Conservation (phyloP, 2,329 filamentous ascomycete species). For the Cladorrhinum sp. region DNA sequence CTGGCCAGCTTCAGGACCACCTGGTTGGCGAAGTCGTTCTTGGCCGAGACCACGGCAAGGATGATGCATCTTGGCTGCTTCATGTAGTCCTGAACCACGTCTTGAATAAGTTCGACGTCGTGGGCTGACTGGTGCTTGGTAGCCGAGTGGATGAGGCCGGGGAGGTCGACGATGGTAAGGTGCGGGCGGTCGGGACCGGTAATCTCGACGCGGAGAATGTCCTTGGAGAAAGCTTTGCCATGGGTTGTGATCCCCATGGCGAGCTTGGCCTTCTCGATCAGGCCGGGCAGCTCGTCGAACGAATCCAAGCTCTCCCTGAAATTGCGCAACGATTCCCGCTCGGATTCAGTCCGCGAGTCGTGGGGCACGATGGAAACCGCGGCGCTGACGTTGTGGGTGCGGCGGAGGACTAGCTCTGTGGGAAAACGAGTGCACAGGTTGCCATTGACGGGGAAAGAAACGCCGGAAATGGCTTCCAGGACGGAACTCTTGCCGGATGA, state of each 20-base stretch:
- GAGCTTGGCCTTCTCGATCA: constrained; percentile 33
- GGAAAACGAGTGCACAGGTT: constrained; percentile 26
- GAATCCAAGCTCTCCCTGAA: constrained; percentile 16
- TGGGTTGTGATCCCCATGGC: constrained; percentile 44
- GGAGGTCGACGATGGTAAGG: constrained; percentile 53
- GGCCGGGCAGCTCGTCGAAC: constrained; percentile 16
- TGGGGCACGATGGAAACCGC: constrained; percentile 24
- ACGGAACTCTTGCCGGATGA: constrained; percentile 22
- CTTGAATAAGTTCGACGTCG: constrained; percentile 40
- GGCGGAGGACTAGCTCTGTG: constrained; percentile 25
- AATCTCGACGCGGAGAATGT: constrained; percentile 42
- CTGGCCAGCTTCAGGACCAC: constrained; percentile 41
- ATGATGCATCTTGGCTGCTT: constrained; percentile 50
- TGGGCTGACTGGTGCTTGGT: constrained; percentile 39
- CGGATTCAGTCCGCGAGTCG: constrained; percentile 15
- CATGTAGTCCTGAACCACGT: constrained; percentile 52
- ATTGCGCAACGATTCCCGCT: constrained; percentile 11
- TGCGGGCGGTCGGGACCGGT: constrained; percentile 41
- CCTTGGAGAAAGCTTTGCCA: constrained; percentile 35
- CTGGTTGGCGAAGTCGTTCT: constrained; percentile 53
- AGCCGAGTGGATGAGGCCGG: constrained; percentile 45
- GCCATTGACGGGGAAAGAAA: constrained; percentile 22
- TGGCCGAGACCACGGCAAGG: constrained; percentile 49
- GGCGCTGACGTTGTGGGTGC: constrained; percentile 14
- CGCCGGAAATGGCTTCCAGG: constrained; percentile 23